These are phyloP conservation scores for Hyphopichia khmerensis DNA, from an alignment of 1,139 yeast species.

Conservation along the genomic window DNA sequence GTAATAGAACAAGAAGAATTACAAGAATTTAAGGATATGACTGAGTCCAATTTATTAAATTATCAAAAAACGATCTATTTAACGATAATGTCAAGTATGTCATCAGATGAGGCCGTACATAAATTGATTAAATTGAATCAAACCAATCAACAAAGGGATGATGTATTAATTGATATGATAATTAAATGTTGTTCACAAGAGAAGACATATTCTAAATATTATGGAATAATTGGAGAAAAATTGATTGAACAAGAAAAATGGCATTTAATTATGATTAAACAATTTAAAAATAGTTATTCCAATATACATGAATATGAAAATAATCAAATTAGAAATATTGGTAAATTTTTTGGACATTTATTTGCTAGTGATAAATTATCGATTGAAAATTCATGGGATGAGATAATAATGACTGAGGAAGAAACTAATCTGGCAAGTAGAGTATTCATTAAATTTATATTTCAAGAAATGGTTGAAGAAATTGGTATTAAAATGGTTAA, in stretches of 20 bases:
- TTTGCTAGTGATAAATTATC: slow-evolving; percentile 69
- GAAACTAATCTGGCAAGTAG: slow-evolving; percentile 80
- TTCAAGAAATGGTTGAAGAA: slow-evolving; percentile 80
- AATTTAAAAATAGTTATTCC: slow-evolving; percentile 58
- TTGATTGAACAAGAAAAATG: slow-evolving; percentile 57
- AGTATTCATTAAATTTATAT: slow-evolving; percentile 75
- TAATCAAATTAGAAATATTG: slow-evolving; percentile 73
- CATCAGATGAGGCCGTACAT: slow-evolving; percentile 92
- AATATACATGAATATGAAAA: slow-evolving; percentile 69
- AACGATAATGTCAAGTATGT: slow-evolving; percentile 88
- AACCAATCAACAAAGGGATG: slow-evolving; percentile 25
- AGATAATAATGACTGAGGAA: slow-evolving; percentile 61
- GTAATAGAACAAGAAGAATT: slow-evolving; percentile 7
- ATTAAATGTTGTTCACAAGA: slow-evolving; percentile 86
- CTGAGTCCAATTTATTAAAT: slow-evolving; percentile 61
- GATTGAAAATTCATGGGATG: slow-evolving; percentile 49
- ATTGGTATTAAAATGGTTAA: slow-evolving; percentile 57
- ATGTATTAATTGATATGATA: slow-evolving; percentile 67
- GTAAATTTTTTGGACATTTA: slow-evolving; percentile 84
- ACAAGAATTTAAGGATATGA: slow-evolving; percentile 56
- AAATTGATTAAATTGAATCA: slow-evolving; percentile 59
- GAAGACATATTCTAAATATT: slow-evolving; percentile 81
- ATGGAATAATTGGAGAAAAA: slow-evolving; percentile 75
- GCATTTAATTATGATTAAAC: slow-evolving; percentile 50
- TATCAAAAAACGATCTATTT: slow-evolving; percentile 76